A percentile compares a stretch with the other conserved stretches of the same genome.
These are phyloP conservation scores for Xylaria scruposa DNA, from an alignment of 495 filamentous ascomycete species.

Conservation along the genomic window DNA sequence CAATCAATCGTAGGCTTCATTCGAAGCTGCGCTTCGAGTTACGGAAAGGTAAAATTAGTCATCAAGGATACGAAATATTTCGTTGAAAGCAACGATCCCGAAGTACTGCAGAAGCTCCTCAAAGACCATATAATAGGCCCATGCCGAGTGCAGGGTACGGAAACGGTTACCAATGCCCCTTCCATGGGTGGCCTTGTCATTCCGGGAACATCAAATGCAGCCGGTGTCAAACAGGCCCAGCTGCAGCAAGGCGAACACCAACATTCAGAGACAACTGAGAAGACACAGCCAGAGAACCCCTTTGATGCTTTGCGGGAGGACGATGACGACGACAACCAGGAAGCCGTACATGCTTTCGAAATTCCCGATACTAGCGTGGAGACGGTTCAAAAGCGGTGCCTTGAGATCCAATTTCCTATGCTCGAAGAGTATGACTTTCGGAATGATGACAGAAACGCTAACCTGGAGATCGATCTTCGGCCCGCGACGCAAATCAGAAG, in stretches of 20 bases:
- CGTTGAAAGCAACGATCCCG: constrained; percentile 86
- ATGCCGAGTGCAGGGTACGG: constrained; percentile 57
- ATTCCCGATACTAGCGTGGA: constrained; percentile 80
- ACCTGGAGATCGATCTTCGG: constrained; percentile 88
- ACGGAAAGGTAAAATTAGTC: constrained; percentile 94
- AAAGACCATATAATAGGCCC: constrained; percentile 59
- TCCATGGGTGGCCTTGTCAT: constrained; percentile 92
- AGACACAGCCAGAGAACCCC: constrained; percentile 48
- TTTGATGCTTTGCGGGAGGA: constrained; percentile 73
- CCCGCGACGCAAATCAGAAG: constrained; percentile 84
- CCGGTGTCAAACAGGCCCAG: constrained; percentile 74
- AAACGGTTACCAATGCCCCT: constrained; percentile 81
- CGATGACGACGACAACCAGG: constrained; percentile 88
- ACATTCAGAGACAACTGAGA: constrained; percentile 35
- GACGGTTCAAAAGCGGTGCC: constrained; percentile 85
- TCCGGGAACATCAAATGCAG: constrained; percentile 91
- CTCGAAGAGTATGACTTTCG: constrained; percentile 98
- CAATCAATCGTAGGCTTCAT: constrained; percentile 81
- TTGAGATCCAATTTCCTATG: constrained; percentile 83
- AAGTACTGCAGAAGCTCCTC: constrained; percentile 82
- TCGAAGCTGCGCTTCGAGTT: constrained; percentile 81
- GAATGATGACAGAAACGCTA: constrained; percentile 89
- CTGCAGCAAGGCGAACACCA: constrained; percentile 44
- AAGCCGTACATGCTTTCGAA: constrained; percentile 94
- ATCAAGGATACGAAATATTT: constrained; percentile 93